Base-by-base conservation (phyloP, 805 yeast genomes). In the Ogataea allantospora region DNA sequence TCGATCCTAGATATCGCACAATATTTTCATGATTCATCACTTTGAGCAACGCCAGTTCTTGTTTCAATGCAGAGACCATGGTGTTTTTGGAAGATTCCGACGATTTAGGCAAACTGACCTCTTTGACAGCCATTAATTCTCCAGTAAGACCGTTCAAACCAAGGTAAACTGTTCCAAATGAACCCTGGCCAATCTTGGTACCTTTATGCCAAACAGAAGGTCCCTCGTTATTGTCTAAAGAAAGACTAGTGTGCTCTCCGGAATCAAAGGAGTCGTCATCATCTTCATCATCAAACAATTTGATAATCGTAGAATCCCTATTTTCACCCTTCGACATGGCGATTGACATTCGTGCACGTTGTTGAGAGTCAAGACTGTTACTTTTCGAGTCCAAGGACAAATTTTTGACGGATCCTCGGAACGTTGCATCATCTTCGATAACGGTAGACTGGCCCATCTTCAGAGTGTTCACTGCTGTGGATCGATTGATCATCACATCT, bases 91-190 rank as follows among this genome's bases (percentile, higher is more conserved):
- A 57, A 15, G 48, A 42, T 53, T 60, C 48, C 30, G 67, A 46
- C 29, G 63, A 30, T 44, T 52, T 51, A 2, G 84, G 81, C 12
- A 89, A 58, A 31, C 82, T 83, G 1, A 93, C 96, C 58, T 89
- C 96, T 56, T 93, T 93, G 13, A 93, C 96, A 1, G 98, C 99
- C 95, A 91, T 87, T 35, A 93, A 68, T 57, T 88, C 98, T 28
- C 99, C 99, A 0, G 95, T 88, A 22, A 82, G 63, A 1, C 95
- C 84, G 57, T 89, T 87, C 80, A 93, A 79, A 0, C 97, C 99
- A 24, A 93, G 66, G 46, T 83, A 89, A 2, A 93, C 99, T 2
- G 87, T 80, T 21, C 98, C 99, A 68, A 88, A 93, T 43, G 95
- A 82, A 3, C 99, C 99, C 7, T 91, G 81, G 0, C 99, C 99